Evolutionary conservation across 257 asterid genomes (phyloP).

Genomic region (Solanum corneliomulleri): DNA sequence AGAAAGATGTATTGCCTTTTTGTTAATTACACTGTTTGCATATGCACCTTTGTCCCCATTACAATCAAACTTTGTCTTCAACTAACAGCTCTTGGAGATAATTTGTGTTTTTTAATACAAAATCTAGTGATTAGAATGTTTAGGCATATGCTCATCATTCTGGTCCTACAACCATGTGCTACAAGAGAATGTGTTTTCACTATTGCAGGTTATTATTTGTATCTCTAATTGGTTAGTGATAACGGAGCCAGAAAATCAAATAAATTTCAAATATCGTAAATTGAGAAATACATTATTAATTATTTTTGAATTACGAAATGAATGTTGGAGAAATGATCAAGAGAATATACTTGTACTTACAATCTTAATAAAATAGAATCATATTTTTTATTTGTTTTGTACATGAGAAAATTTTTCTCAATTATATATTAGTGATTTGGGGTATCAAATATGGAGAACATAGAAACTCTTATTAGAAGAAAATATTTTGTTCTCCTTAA

Average conservation of each 20-base stretch:
- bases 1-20: neutral
- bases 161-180: neutral
- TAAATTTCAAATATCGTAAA: too few species aligned
- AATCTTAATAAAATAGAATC: too few species aligned
- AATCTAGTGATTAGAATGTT: neutral
- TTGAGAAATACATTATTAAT: neutral
- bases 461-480: neutral
- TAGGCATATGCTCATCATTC: neutral
- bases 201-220: too few species aligned
- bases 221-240: neutral
- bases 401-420: neutral
- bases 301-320: too few species aligned
- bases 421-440: neutral
- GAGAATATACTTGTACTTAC: neutral
- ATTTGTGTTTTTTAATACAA: neutral
- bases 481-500: neutral
- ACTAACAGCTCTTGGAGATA: neutral
- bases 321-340: too few species aligned
- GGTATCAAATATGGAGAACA: accelerated
- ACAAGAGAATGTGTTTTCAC: neutral
- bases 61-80: neutral
- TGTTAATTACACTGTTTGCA: neutral
- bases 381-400: too few species aligned
- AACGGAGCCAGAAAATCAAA: neutral
- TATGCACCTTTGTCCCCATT: neutral